Base-by-base conservation (phyloP, 805 yeast species). In the Candida nonsorbophila region DNA sequence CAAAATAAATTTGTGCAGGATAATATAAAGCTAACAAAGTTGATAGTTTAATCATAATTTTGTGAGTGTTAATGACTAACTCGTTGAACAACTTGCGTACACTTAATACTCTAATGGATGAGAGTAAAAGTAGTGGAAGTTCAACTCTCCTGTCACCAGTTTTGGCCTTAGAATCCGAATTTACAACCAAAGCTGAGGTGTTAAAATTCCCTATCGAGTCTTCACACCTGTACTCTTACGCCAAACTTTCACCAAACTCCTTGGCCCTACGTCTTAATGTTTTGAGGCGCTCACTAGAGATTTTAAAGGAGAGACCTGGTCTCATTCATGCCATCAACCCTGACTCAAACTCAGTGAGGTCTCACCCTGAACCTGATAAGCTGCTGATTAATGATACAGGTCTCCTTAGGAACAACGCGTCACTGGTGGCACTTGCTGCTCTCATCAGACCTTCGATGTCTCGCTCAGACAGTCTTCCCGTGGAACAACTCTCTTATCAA, bases 201-300 rank as follows among this genome's bases (percentile, higher is more conserved):
- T 49, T 78, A 22, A 70, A 67, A 37, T 80, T 84, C 46, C 86
- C 90, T 4, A 75, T 77, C 15, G 87, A 82, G 42, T 82, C 92
- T 8, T 74, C 92, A 1, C 88, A 83, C 49, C 82, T 94, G 2
- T 85, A 82, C 48, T 84, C 94, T 0, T 85, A 85, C 50, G 85
- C 92, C 3, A 84, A 82, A 30, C 58, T 84, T 32, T 79, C 90
- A 1, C 92, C 88, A 7, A 82, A 83, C 48, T 80, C 94, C 1
- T 54, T 85, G 32, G 84, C 92, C 0, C 71, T 84, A 27, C 62
- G 95, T 32, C 55, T 85, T 36, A 78, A 78, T 32, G 87, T 84
- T 10, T 60, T 85, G 42, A 83, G 79, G 47, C 59, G 92, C 41
- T 81, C 94, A 5, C 55, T 85, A 30, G 86, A 84, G 49, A 80